Percentiles rank a stretch among this genome's conserved stretches.
Conservation (phyloP, 2,329 filamentous ascomycete species). For the Colletotrichum noveboracense region DNA sequence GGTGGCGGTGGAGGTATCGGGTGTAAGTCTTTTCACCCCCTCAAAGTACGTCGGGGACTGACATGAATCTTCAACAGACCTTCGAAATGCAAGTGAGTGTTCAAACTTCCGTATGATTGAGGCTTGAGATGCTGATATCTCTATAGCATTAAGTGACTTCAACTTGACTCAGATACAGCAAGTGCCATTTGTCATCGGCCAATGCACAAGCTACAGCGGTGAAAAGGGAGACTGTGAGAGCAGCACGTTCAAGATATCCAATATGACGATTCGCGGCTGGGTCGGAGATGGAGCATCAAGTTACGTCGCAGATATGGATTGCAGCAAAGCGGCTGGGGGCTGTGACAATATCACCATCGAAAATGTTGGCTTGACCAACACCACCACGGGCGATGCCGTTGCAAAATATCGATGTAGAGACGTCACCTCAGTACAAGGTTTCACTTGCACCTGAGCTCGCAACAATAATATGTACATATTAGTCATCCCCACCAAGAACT, state of each 20-base stretch:
- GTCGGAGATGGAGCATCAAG: background rate
- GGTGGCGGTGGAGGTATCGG: background rate
- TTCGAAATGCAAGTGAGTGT: background rate
- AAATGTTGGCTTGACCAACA: background rate
- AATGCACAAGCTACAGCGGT: background rate
- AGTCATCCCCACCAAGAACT: background rate
- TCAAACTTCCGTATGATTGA: background rate
- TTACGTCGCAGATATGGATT: background rate
- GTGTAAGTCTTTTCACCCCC: background rate
- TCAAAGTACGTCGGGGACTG: accelerated
- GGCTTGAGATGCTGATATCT: background rate
- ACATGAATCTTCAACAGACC: background rate
- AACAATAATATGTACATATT: background rate
- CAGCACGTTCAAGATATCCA: background rate
- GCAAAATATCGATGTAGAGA: background rate
- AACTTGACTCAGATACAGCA: background rate
- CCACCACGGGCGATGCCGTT: background rate
- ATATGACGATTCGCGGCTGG: background rate
- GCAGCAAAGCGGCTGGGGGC: background rate
- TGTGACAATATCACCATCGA: background rate
- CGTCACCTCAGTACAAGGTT: background rate
- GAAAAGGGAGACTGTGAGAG: background rate
- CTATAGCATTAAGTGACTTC: background rate
- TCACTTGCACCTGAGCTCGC: background rate
- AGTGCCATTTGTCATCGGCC: background rate